Conservation (phyloP, 371 early-diverging fungal genomes). For the Syncephalastrum contaminatum region DNA sequence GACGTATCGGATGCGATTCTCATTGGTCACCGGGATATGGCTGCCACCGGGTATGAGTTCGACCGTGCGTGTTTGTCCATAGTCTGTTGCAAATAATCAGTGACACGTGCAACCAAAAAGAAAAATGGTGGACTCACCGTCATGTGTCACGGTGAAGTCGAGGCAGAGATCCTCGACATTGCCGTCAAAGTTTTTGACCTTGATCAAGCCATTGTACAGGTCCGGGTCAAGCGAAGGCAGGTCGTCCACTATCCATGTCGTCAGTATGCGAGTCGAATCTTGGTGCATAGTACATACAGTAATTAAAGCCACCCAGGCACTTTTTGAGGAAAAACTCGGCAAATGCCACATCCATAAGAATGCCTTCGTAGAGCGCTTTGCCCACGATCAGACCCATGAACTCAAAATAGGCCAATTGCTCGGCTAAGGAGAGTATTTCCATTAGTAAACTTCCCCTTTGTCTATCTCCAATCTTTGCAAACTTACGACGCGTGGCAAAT, state of each 20-base stretch:
- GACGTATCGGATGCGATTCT: constrained; percentile 80
- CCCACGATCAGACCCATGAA: constrained; percentile 93
- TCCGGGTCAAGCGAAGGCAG: constrained; percentile 85
- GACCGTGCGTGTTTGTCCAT: constrained; percentile 56
- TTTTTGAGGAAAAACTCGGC: constrained; percentile 90
- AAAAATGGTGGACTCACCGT: constrained; percentile 38
- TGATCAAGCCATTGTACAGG: constrained; percentile 80
- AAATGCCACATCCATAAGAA: constrained; percentile 90
- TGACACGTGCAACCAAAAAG: constrained; percentile 7
- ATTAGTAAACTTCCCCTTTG: neutral
- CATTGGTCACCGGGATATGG: constrained; percentile 74
- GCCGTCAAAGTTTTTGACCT: constrained; percentile 78
- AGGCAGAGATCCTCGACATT: constrained; percentile 76
- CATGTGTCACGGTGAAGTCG: constrained; percentile 75
- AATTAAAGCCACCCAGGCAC: constrained; percentile 75
- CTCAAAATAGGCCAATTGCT: constrained; percentile 70
- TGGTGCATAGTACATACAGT: constrained; percentile 47
- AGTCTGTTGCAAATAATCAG: constrained; percentile 21
- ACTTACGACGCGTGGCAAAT: constrained; percentile 53
- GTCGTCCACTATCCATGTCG: constrained; percentile 71
- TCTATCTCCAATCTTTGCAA: constrained; percentile 2
- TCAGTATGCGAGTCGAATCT: neutral
- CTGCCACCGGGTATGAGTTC: constrained; percentile 81
- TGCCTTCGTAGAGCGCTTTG: constrained; percentile 93
- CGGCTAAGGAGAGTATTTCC: constrained; percentile 26